Evolutionary conservation across 2,329 filamentous ascomycete genomes (phyloP).

Genomic region (Onygenales sp.): DNA sequence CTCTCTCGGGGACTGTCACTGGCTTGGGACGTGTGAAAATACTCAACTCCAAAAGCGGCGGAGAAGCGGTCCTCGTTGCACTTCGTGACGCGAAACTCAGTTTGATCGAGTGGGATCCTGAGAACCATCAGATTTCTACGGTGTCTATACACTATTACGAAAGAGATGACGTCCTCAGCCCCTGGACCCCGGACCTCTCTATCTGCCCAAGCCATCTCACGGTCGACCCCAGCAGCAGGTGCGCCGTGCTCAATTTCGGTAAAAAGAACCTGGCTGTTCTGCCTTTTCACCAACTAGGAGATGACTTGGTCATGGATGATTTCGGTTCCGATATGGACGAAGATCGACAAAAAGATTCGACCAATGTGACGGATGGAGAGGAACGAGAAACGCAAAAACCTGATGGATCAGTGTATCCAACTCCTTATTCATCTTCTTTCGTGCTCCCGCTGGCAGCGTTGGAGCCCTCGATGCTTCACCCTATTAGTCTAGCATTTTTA

Average conservation of each 20-base stretch:
- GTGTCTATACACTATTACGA: slow-evolving; percentile 98
- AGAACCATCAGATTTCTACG: slow-evolving; percentile 68
- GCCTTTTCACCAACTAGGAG: slow-evolving; percentile 76
- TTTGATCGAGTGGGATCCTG: slow-evolving; percentile 86
- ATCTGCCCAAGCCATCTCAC: slow-evolving; percentile 72
- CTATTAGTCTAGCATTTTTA: slow-evolving; percentile 84
- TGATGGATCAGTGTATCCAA: slow-evolving; percentile 29
- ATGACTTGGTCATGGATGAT: slow-evolving; percentile 85
- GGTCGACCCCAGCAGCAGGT: slow-evolving; percentile 84
- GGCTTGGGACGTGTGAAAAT: slow-evolving; percentile 71
- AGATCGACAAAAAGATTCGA: slow-evolving; percentile 43
- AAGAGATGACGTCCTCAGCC: slow-evolving; percentile 76
- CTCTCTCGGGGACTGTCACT: slow-evolving; percentile 73
- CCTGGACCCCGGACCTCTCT: slow-evolving; percentile 68
- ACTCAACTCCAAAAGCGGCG: slow-evolving; percentile 63
- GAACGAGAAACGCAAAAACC: slow-evolving; percentile 24
- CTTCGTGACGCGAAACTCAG: slow-evolving; percentile 89
- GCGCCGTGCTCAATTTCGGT: slow-evolving; percentile 89
- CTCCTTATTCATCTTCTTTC: slow-evolving; percentile 83
- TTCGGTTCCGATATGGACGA: slow-evolving; percentile 77
- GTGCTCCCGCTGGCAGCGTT: slow-evolving; percentile 82
- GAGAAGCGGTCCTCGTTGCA: slow-evolving; percentile 72
- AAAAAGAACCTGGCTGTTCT: slow-evolving; percentile 81
- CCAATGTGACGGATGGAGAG: slow-evolving; percentile 20
- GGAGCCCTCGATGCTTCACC: slow-evolving; percentile 77